Base-by-base conservation (phyloP, 768 basidiomycete species). In the Naganishia vaughanmartiniae region DNA sequence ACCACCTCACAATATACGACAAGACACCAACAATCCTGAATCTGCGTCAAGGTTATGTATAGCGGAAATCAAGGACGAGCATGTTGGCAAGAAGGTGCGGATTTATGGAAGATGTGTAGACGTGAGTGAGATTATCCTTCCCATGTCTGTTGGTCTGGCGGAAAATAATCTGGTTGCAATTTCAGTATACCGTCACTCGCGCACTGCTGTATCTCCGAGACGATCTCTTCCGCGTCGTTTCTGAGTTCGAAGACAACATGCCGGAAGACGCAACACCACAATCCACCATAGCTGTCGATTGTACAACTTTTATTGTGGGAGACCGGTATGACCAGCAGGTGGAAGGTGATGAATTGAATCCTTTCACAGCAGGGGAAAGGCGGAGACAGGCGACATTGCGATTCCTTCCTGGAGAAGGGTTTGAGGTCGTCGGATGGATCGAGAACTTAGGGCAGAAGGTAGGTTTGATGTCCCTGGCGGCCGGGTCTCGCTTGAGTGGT, bases 41-140 rank as follows among this genome's bases (percentile, higher is more conserved):
- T 63, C 60, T 19, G 60, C 60, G 9, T 42, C 46, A 7, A 14
- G 60, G 60, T 30, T 63, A 39, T 63, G 60, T 42, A 63, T 63
- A 26, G 60, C 34, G 21, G 14, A 42, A 28, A 26, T 63, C 34
- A 15, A 30, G 42, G 60, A 63, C 24, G 42, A 26, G 3, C 60
- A 63, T 45, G 60, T 63, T 28, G 60, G 60, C 15, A 42, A 42
- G 39, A 63, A 63, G 19, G 60, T 63, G 15, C 39, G 60, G 24
- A 21, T 63, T 15, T 63, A 63, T 28, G 60, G 60, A 28, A n/a
- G 60, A 21, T 63, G 60, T 45, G 28, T 63, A 26, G 39, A 63
- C n/a, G 60, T 63, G n/a, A 46, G 60, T 34, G 24, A 24, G 26
- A 12, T n/a, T 10, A 1, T 28, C 46, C 10, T 46, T 7, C 9